Evolutionary conservation across 2,329 filamentous ascomycete species (phyloP).

Genomic region (Trichoderma lentiforme): DNA sequence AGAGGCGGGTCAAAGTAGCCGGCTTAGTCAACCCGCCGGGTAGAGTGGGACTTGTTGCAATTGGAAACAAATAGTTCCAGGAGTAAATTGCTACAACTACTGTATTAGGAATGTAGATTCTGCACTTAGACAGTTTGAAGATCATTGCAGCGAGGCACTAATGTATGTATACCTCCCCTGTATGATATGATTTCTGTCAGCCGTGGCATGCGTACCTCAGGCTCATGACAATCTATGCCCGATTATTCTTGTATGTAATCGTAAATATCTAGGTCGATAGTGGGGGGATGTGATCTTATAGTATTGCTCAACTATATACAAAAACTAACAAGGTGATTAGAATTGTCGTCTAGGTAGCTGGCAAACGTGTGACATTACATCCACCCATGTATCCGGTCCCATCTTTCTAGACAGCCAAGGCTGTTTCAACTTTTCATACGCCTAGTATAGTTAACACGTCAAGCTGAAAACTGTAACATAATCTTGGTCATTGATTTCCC

Average conservation of each 20-base stretch:
- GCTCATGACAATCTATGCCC: background rate
- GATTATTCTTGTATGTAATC: background rate
- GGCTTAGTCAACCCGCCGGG: background rate
- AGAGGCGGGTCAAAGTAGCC: background rate
- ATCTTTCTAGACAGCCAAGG: too few relatives aligned
- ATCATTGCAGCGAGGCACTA: background rate
- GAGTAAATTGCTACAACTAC: background rate
- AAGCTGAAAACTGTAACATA: background rate
- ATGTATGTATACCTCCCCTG: background rate
- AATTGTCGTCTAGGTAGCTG: background rate
- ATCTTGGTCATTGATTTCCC: background rate
- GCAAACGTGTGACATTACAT: background rate
- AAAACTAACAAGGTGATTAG: background rate
- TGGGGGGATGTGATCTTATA: background rate
- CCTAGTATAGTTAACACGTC: background rate
- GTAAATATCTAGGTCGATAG: too few relatives aligned
- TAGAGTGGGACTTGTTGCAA: background rate
- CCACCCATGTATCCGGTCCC: background rate
- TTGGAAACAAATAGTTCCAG: background rate
- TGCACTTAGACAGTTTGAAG: background rate
- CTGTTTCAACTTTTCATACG: background rate
- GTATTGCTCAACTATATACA: background rate
- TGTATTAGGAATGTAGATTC: background rate
- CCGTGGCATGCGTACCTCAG: background rate
- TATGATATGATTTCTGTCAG: background rate